These are phyloP conservation scores for Picochlorum sp. DNA, from an alignment of 139 green algal genomes.

Conservation along the genomic window DNA sequence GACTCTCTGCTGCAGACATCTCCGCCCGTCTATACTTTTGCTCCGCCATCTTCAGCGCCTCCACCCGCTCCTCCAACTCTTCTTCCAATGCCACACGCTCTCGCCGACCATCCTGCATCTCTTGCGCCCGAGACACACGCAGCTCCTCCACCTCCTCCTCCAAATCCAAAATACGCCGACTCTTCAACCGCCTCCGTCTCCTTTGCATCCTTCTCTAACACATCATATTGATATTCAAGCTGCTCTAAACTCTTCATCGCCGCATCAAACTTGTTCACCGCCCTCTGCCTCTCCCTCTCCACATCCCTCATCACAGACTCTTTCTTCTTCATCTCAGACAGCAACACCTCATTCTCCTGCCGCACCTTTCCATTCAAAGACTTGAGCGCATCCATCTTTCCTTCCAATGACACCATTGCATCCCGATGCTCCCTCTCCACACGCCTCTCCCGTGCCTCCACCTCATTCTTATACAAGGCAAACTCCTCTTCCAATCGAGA, in stretches of 20 bases:
- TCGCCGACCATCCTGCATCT: not conserved
- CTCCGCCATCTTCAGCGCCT: not conserved
- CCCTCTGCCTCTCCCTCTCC: conserved; percentile 22
- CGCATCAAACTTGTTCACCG: conserved; percentile 34
- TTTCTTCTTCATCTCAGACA: conserved; percentile 18
- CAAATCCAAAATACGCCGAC: conserved; percentile 15
- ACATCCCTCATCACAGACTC: conserved; percentile 19
- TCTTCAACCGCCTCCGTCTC: conserved; percentile 15
- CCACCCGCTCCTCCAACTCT: not conserved
- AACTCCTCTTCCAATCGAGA: not conserved
- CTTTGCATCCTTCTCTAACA: conserved; percentile 18
- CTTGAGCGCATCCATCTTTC: conserved; percentile 12
- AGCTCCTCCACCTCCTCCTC: conserved; percentile 19
- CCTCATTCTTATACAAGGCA: conserved; percentile 1
- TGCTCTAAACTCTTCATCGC: conserved; percentile 31
- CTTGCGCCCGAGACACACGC: not conserved
- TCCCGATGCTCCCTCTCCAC: conserved; percentile 14
- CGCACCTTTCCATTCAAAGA: not conserved
- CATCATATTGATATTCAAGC: conserved; percentile 35
- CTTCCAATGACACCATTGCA: not conserved
- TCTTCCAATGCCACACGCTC: conserved; percentile 8
- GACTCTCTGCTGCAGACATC: conserved; percentile 2
- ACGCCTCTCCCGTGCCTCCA: not conserved
- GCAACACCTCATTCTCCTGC: conserved; percentile 24
- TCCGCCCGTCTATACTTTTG: conserved; percentile 6